Evolutionary conservation across 768 basidiomycete genomes (phyloP).

Genomic region (Sarcodon aspratus): DNA sequence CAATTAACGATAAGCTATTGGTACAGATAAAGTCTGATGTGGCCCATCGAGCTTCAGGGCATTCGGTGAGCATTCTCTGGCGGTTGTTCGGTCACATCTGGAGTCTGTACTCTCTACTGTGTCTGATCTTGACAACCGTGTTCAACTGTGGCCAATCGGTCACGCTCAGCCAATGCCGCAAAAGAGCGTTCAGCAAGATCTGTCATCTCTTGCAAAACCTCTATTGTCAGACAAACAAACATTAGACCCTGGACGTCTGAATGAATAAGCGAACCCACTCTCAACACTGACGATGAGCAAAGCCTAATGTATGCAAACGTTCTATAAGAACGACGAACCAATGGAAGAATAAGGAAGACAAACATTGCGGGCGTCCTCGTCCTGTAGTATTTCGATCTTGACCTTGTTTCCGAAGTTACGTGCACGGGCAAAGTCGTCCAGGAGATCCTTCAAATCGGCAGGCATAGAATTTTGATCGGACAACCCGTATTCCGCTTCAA

Average conservation of each 20-base stretch:
- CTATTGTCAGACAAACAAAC: conserved; percentile 9
- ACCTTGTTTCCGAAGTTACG: conserved; percentile 19
- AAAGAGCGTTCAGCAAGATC: conserved; percentile 22
- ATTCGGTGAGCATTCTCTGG: too few species aligned
- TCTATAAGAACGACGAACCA: not conserved
- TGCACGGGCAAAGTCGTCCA: conserved; percentile 29
- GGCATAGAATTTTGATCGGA: conserved; percentile 10
- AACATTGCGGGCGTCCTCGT: conserved; percentile 31
- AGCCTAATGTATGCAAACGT: conserved; percentile 16
- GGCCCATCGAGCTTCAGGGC: too few species aligned
- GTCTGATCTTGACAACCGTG: too few species aligned
- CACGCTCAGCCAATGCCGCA: conserved; percentile 17
- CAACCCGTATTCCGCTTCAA: conserved; percentile 4
- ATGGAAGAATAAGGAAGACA: conserved; percentile 4
- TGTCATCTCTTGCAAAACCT: conserved; percentile 20
- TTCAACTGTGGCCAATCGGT: conserved; percentile 4
- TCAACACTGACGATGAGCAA: conserved; percentile 34
- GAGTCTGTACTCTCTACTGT: too few species aligned
- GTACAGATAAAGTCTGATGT: too few species aligned
- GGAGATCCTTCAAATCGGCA: conserved; percentile 19
- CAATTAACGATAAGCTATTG: too few species aligned
- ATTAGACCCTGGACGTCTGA: too few species aligned
- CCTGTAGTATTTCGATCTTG: conserved; percentile 30
- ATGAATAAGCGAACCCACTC: conserved; percentile 19
- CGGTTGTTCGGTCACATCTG: too few species aligned